A percentile compares a stretch with the other conserved stretches of the same genome.
These are phyloP conservation scores for Akanthomyces lecanii DNA, from an alignment of 2,329 filamentous ascomycete species.

Conservation along the genomic window DNA sequence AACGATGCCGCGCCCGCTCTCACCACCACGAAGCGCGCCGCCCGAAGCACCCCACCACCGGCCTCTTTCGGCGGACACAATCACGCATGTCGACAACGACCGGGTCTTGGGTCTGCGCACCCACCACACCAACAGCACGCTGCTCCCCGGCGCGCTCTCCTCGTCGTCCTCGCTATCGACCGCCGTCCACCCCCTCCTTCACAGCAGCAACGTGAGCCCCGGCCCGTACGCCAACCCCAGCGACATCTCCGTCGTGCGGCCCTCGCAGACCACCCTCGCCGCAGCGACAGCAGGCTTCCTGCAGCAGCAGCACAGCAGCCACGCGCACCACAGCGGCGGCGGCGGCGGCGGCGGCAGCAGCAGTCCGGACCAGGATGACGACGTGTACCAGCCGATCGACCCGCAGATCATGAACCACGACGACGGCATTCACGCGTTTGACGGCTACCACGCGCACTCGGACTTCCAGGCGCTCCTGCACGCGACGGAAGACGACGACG, in stretches of 20 bases:
- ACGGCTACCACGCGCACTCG: slow-evolving; percentile 39
- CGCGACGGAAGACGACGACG: slow-evolving; percentile 40
- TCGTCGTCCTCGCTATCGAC: background rate
- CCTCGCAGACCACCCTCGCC: slow-evolving; percentile 33
- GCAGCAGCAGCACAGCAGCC: slow-evolving; percentile 19
- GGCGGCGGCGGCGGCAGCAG: slow-evolving; percentile 21
- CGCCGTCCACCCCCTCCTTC: background rate
- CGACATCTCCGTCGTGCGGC: slow-evolving; percentile 43
- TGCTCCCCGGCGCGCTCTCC: slow-evolving; percentile 7
- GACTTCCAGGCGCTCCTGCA: slow-evolving; percentile 53
- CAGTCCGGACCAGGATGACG: slow-evolving; percentile 19
- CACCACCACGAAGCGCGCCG: background rate
- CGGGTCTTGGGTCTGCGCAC: slow-evolving; percentile 20
- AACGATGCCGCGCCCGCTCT: background rate
- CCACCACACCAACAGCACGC: slow-evolving; percentile 11
- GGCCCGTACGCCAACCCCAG: slow-evolving; percentile 44
- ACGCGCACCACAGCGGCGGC: slow-evolving; percentile 30
- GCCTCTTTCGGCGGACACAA: background rate
- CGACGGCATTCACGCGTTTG: slow-evolving; percentile 30
- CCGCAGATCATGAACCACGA: slow-evolving; percentile 53
- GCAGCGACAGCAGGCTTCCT: slow-evolving; percentile 15
- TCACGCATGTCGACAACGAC: slow-evolving; percentile 14
- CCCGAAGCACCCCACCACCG: background rate
- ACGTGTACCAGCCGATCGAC: slow-evolving; percentile 52
- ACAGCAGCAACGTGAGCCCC: slow-evolving; percentile 24